A percentile compares a stretch with the other conserved stretches of the same genome.
These are phyloP conservation scores for Monosporascus sp. DNA, from an alignment of 2,329 filamentous ascomycete species.

Conservation along the genomic window DNA sequence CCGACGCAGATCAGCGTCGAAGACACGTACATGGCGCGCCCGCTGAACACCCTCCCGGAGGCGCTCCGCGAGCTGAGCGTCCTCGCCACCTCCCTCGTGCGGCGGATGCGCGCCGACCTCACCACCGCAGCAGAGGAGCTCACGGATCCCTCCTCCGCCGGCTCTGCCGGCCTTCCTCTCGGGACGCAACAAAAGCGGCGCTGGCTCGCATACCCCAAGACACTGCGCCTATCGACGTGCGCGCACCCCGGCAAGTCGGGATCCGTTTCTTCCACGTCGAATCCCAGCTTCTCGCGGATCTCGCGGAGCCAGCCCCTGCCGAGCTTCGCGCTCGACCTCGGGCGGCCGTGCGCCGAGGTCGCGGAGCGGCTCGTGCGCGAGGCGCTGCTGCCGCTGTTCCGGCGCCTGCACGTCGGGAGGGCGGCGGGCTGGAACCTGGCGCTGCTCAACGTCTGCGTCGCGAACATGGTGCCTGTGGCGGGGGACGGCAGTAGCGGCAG, in stretches of 20 bases:
- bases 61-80: conserved; percentile 65
- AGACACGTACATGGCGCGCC: conserved; percentile 72
- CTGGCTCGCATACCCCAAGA: conserved; percentile 80
- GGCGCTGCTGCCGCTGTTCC: conserved; percentile 65
- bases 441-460: conserved; percentile 80
- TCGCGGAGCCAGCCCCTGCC: conserved; percentile 74
- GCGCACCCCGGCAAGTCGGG: conserved; percentile 35
- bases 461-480: conserved; percentile 64
- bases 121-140: conserved; percentile 42
- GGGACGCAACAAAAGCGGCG: conserved; percentile 5
- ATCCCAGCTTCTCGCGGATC: conserved; percentile 53
- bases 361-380: conserved; percentile 68
- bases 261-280: conserved; percentile 43
- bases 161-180: too few relatives aligned
- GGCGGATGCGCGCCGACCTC: conserved; percentile 75
- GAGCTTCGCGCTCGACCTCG: conserved; percentile 64
- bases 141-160: neutral
- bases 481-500: conserved; percentile 39
- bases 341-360: conserved; percentile 52
- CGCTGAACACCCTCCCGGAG: conserved; percentile 58
- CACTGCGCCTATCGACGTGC: conserved; percentile 74
- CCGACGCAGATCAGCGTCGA: conserved; percentile 92
- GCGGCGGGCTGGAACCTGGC: conserved; percentile 72
- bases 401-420: conserved; percentile 64
- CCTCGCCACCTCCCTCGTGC: conserved; percentile 65